Evolutionary conservation across 2,329 filamentous ascomycete species (phyloP).

Genomic region (Sporothrix schenckii): DNA sequence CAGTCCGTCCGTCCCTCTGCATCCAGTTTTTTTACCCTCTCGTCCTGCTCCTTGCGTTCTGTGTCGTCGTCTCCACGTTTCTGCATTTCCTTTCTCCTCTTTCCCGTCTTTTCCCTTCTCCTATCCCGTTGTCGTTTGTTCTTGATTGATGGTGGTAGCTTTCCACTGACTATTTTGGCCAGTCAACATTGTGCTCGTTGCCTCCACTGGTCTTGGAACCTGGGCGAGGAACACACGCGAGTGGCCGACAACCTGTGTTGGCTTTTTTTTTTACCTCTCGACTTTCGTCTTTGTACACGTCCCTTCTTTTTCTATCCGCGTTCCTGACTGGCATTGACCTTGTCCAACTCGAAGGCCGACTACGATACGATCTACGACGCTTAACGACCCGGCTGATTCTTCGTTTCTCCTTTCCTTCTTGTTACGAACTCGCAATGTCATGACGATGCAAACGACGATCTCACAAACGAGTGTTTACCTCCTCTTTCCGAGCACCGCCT

Average conservation of each 20-base stretch:
- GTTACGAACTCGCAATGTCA: constrained; percentile 39
- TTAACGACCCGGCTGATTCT: neutral
- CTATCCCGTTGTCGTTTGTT: constrained; percentile 8
- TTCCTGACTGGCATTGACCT: neutral
- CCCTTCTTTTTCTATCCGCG: neutral
- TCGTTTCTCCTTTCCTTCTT: neutral
- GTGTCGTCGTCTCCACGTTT: constrained; percentile 4
- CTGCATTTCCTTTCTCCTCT: constrained; percentile 14
- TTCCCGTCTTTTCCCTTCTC: neutral
- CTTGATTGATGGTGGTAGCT: constrained; percentile 25
- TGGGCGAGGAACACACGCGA: constrained; percentile 8
- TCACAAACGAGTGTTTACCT: constrained; percentile 41
- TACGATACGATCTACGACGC: constrained; percentile 14
- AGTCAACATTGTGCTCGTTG: constrained; percentile 14
- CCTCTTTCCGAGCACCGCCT: constrained; percentile 41
- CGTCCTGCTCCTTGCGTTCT: constrained; percentile 27
- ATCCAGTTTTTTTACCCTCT: constrained; percentile 26
- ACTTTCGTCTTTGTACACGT: constrained; percentile 13
- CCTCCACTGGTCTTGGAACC: constrained; percentile 27
- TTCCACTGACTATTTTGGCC: constrained; percentile 26
- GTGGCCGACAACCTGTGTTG: constrained; percentile 16
- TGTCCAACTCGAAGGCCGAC: neutral
- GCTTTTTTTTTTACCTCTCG: constrained; percentile 16
- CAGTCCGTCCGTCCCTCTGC: constrained; percentile 22
- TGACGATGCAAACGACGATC: constrained; percentile 47